Evolutionary conservation across 208 protist species (phyloP), one percentile per base, ranked within the genome.

Genomic region (Crithidia acanthocephali): DNA sequence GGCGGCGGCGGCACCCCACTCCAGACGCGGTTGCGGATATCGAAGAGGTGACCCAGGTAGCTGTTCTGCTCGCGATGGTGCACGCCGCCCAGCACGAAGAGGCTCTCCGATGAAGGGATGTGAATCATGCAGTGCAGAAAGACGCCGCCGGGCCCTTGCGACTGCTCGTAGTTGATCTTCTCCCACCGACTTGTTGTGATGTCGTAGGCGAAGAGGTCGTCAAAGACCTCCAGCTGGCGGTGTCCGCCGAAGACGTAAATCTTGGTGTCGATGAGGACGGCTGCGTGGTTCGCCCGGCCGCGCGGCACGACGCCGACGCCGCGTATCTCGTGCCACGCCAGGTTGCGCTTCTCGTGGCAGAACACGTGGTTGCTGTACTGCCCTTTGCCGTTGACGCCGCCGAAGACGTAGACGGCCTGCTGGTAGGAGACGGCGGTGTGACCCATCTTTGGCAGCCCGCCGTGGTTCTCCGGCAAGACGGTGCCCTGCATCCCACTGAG

Each of bases 211-310:
- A 83, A 97, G 22, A 97, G 45, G 45, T 95, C 90, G 66, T 95
- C 88, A 65, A 95, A 89, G 6, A 94, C 88, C 27, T 94, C 90
- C 13, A 90, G 68, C 48, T 90, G 74, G 20, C 83, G 75, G 52
- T 95, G 80, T 4, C 92, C 92, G 25, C 92, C 90, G 68, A 85
- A 95, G n/a, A 95, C 73, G 74, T 91, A 81, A 53, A 97, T 90
- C 56, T 88, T 90, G 51, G 83, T 87, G 30, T 85, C 81, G 62
- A 79, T 57, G 23, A 95, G 57, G 15, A 92, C 75, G 7, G 85
- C 76, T 30, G 81, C 82, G 76, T 95, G 88, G 71, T 97, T 93
- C 23, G 83, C 84, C 50, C 92, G 87, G 22, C 92, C 90, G 48
- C 63, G 65, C 13, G 92, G 92, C 4, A 92, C 83, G 10, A 90